phyloP scores from a whole-genome alignment of 1,284 basidiomycete species.

The Papiliotrema fonsecae region DNA sequence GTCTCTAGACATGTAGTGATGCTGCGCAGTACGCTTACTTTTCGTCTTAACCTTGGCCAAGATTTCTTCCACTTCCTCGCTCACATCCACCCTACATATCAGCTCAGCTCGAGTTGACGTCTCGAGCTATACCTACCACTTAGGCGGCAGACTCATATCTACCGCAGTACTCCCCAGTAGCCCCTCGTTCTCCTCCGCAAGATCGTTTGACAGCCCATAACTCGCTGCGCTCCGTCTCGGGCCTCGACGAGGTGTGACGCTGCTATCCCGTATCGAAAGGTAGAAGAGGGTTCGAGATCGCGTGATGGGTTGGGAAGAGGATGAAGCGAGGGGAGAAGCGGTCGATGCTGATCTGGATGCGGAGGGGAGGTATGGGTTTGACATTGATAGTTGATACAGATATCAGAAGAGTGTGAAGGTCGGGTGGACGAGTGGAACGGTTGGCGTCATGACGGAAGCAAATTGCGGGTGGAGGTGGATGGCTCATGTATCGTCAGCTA shows the following conservation, averaged over 20 bases:
- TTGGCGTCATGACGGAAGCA: neutral
- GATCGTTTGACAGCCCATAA: slow-evolving; percentile 44
- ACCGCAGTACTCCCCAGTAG: slow-evolving; percentile 54
- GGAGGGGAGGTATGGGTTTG: slow-evolving; percentile 15
- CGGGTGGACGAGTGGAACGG: neutral
- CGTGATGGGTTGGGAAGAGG: slow-evolving; percentile 49
- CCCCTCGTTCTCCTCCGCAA: slow-evolving; percentile 59
- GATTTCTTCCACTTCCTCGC: slow-evolving; percentile 79
- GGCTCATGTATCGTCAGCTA: too few species aligned
- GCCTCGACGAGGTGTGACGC: slow-evolving; percentile 34
- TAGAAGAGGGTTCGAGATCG: slow-evolving; percentile 90
- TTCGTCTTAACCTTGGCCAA: slow-evolving; percentile 66
- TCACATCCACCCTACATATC: slow-evolving; percentile 73
- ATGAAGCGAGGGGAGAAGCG: neutral
- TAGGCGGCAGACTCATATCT: slow-evolving; percentile 60
- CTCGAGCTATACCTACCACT: slow-evolving; percentile 55
- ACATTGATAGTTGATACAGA: neutral
- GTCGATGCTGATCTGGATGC: neutral
- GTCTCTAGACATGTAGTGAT: neutral
- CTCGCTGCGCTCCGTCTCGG: neutral
- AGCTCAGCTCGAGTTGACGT: slow-evolving; percentile 2
- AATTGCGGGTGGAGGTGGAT: too few species aligned
- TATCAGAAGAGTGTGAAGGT: neutral
- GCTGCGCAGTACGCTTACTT: slow-evolving; percentile 57
- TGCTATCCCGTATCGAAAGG: slow-evolving; percentile 87